Conservation (phyloP, 2,329 filamentous ascomycete genomes). For the Mariannaea elegans region DNA sequence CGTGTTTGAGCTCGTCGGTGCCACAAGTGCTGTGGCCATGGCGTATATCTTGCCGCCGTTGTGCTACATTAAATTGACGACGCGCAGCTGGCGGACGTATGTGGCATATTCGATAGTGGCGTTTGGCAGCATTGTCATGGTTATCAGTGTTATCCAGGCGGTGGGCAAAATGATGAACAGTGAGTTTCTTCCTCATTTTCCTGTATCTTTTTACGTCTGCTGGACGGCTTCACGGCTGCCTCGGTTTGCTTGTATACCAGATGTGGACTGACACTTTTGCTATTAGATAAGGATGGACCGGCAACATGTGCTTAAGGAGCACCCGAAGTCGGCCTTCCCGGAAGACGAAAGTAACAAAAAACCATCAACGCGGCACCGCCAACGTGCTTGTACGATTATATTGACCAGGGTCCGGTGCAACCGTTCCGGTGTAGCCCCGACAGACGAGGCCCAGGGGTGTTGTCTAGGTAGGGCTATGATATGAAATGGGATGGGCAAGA, state of each 20-base stretch:
- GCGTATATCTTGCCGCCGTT: conserved; percentile 95
- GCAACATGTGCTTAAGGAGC: conserved; percentile 34
- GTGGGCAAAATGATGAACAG: conserved; percentile 71
- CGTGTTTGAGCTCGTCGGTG: conserved; percentile 95
- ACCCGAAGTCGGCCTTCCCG: not conserved
- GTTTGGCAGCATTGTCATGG: conserved; percentile 85
- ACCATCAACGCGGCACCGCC: not conserved
- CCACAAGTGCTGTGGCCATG: conserved; percentile 91
- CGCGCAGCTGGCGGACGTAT: conserved; percentile 76
- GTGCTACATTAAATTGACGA: conserved; percentile 94
- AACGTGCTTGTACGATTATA: conserved; percentile 17
- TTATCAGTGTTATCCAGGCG: conserved; percentile 79
- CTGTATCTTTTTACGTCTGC: not conserved
- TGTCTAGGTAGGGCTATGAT: not conserved
- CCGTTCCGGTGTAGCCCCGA: not conserved
- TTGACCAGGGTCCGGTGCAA: conserved; percentile 10
- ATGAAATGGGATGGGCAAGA: not conserved
- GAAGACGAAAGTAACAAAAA: not conserved
- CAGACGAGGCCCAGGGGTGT: not conserved
- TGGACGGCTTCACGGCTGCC: conserved; percentile 2
- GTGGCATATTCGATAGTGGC: conserved; percentile 76
- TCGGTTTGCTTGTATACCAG: not conserved
- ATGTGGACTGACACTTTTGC: conserved; percentile 24
- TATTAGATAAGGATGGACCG: conserved; percentile 38
- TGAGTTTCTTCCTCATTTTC: conserved; percentile 39